A percentile compares a stretch with the other conserved stretches of the same genome.
phyloP scores from a whole-genome alignment of 352 stramenopile species.

The Phytophthora chlamydospora region DNA sequence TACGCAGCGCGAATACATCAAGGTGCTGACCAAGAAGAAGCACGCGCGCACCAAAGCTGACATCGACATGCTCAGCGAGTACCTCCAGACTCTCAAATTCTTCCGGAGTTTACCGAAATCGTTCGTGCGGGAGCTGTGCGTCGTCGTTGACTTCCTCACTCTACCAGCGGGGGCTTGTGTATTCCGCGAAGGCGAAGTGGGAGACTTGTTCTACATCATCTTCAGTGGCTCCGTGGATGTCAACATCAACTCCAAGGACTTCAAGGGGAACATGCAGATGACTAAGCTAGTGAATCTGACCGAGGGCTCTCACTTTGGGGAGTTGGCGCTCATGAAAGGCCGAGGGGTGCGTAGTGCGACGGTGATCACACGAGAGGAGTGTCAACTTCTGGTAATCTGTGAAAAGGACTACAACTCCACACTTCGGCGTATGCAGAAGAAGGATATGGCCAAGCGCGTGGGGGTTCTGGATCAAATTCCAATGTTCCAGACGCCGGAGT shows the following conservation, averaged over 20 bases:
- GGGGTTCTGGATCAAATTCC: slow-evolving; percentile 67
- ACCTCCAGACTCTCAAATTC: slow-evolving; percentile 80
- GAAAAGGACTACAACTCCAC: slow-evolving; percentile 80
- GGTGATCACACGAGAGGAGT: slow-evolving; percentile 64
- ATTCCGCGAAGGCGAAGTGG: slow-evolving; percentile 73
- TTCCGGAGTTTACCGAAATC: slow-evolving; percentile 66
- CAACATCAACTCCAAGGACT: slow-evolving; percentile 64
- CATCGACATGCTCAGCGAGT: slow-evolving; percentile 69
- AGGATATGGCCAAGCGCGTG: slow-evolving; percentile 65
- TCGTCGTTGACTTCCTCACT: slow-evolving; percentile 61
- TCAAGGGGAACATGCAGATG: slow-evolving; percentile 52
- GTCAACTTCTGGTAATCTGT: slow-evolving; percentile 71
- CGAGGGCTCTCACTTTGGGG: slow-evolving; percentile 70
- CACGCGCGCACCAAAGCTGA: slow-evolving; percentile 51
- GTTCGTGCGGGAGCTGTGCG: slow-evolving; percentile 73
- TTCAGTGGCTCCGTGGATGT: slow-evolving; percentile 75
- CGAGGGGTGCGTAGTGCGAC: slow-evolving; percentile 73
- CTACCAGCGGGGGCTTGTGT: slow-evolving; percentile 49
- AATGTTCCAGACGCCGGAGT: slow-evolving; percentile 78
- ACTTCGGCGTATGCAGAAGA: slow-evolving; percentile 70
- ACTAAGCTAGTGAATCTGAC: slow-evolving; percentile 79
- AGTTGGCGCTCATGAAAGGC: slow-evolving; percentile 80
- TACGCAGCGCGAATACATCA: slow-evolving; percentile 59
- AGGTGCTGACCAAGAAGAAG: slow-evolving; percentile 62
- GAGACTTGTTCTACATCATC: slow-evolving; percentile 81